Conservation (phyloP, 257 asterid species). For the Solanum commersonii region DNA sequence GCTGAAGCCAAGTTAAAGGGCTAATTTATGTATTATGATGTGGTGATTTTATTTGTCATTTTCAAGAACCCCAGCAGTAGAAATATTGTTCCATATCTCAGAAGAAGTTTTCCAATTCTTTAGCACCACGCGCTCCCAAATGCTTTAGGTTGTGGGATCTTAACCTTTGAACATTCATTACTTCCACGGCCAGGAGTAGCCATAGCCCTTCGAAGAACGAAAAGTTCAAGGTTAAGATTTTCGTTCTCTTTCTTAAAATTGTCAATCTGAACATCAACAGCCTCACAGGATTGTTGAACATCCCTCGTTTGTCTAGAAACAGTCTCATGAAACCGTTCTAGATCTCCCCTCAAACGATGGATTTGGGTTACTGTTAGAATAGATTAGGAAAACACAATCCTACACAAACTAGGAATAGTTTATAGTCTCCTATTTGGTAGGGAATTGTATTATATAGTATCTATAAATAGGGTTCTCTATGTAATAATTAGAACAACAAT, state of each 20-base stretch:
- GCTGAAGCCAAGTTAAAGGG: neutral
- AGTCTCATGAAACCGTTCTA: neutral
- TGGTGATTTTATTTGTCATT: neutral
- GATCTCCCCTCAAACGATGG: neutral
- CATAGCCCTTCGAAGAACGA: neutral
- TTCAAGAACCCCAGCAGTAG: neutral
- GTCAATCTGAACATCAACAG: neutral
- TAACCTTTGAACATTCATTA: neutral
- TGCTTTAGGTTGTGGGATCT: neutral
- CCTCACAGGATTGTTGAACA: neutral
- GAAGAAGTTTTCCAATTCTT: neutral
- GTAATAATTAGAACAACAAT: too few species aligned
- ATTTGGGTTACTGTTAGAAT: too few species aligned
- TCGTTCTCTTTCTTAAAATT: neutral
- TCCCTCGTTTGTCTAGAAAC: neutral
- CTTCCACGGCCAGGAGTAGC: neutral
- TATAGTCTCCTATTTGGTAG: too few species aligned
- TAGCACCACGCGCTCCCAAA: neutral
- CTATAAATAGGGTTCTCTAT: too few species aligned
- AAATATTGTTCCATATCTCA: neutral
- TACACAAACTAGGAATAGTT: too few species aligned
- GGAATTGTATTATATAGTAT: too few species aligned
- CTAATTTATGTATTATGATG: too few species aligned
- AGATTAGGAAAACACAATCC: too few species aligned
- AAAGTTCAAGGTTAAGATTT: neutral